These are phyloP conservation scores for Microbotryomycetes sp. DNA, from an alignment of 1,284 basidiomycete species.

Conservation along the genomic window DNA sequence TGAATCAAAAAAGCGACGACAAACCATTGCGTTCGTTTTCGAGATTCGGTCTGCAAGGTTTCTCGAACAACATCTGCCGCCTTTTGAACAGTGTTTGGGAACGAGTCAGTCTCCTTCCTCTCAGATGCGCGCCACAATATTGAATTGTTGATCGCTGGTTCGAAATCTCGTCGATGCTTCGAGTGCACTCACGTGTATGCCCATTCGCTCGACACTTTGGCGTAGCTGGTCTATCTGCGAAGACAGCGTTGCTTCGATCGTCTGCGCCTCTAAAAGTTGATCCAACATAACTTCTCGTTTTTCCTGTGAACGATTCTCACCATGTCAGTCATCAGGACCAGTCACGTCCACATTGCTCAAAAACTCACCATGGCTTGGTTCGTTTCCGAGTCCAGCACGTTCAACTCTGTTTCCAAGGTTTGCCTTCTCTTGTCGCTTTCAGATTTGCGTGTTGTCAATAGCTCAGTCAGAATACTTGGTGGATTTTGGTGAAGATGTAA, in stretches of 20 bases:
- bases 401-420: slow-evolving; percentile 61
- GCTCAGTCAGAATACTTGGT: background rate
- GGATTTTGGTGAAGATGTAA: too few relatives aligned
- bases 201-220: slow-evolving; percentile 26
- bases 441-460: slow-evolving; percentile 2
- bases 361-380: slow-evolving; percentile 1
- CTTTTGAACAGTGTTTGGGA: too few relatives aligned
- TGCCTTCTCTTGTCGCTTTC: slow-evolving; percentile 44
- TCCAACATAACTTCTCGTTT: slow-evolving; percentile 14
- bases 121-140: background rate
- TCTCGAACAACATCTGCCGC: slow-evolving; percentile 25
- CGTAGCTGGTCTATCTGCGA: slow-evolving; percentile 26
- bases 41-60: slow-evolving; percentile 14
- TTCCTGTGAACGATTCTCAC: background rate
- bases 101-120: too few relatives aligned
- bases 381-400: slow-evolving; percentile 44
- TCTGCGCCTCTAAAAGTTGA: slow-evolving; percentile 22
- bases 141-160: too few relatives aligned
- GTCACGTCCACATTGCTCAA: background rate
- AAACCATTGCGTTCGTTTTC: slow-evolving; percentile 22
- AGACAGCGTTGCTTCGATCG: slow-evolving; percentile 22
- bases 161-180: slow-evolving; percentile 15
- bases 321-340: background rate
- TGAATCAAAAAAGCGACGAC: slow-evolving; percentile 20
- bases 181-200: slow-evolving; percentile 19